Evolutionary conservation across 1,284 basidiomycete genomes (phyloP).

Genomic region (Ceratobasidium sp.): DNA sequence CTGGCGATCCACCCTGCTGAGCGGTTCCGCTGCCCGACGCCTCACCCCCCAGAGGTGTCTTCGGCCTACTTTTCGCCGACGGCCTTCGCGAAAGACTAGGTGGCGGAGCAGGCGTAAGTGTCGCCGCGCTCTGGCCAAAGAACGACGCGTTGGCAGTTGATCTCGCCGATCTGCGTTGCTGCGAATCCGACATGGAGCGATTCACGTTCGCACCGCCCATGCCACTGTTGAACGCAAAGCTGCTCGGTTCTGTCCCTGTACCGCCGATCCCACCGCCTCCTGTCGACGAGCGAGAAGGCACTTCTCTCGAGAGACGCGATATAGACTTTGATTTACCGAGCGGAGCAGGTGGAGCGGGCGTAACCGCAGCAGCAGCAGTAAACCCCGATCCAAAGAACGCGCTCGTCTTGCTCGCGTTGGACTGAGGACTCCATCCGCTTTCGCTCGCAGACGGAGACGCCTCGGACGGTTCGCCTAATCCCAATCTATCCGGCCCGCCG

Average conservation of each 20-base stretch:
- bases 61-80: background rate
- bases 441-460: constrained; percentile 6
- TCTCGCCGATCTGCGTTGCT: background rate
- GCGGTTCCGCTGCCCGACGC: background rate
- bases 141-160: constrained; percentile 22
- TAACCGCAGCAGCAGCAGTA: background rate
- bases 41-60: background rate
- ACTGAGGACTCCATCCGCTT: constrained; percentile 20
- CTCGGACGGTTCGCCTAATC: background rate
- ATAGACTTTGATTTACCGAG: constrained; percentile 33
- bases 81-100: constrained; percentile 26
- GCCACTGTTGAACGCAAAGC: constrained; percentile 31
- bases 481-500: background rate
- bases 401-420: constrained; percentile 22
- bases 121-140: constrained; percentile 35
- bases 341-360: constrained; percentile 17
- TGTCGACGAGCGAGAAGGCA: background rate
- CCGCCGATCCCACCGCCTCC: background rate
- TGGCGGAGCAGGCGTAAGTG: constrained; percentile 14
- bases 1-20: background rate
- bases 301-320: constrained; percentile 5
- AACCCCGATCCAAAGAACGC: constrained; percentile 24
- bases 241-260: background rate
- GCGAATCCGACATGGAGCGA: constrained; percentile 27
- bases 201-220: constrained; percentile 30